Percentiles rank a stretch among this genome's conserved stretches.
Evolutionary conservation across 768 basidiomycete species (phyloP).

Genomic region (Boletus rex-veris): DNA sequence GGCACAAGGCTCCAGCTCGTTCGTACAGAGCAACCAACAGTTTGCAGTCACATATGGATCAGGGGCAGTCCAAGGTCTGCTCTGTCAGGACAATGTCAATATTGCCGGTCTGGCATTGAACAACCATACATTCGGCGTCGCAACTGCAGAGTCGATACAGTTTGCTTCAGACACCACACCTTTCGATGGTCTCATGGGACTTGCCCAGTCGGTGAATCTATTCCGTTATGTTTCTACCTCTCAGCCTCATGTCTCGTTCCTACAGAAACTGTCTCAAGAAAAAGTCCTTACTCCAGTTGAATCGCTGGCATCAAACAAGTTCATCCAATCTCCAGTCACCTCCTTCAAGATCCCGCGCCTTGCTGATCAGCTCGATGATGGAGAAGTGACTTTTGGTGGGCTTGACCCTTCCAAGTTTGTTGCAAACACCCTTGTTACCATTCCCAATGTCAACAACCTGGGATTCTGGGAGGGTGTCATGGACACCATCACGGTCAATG

Average conservation of each 20-base stretch:
- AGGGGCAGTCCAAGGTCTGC: constrained; percentile 61
- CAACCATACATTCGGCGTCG: constrained; percentile 67
- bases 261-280: constrained; percentile 62
- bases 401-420: constrained; percentile 71
- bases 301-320: constrained; percentile 52
- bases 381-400: constrained; percentile 79
- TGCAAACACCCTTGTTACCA: constrained; percentile 49
- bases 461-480: constrained; percentile 83
- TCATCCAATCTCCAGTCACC: constrained; percentile 61
- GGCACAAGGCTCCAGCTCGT: constrained; percentile 55
- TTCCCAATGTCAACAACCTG: constrained; percentile 57
- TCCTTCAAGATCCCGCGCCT: constrained; percentile 81
- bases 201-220: constrained; percentile 60
- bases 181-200: constrained; percentile 77
- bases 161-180: constrained; percentile 49
- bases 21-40: constrained; percentile 45
- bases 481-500: constrained; percentile 57
- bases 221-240: constrained; percentile 8
- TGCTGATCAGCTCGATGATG: constrained; percentile 61
- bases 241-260: neutral
- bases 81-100: constrained; percentile 59
- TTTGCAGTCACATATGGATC: constrained; percentile 70
- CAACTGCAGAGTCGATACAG: constrained; percentile 54
- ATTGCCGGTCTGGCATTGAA: constrained; percentile 60
- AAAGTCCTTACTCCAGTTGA: constrained; percentile 66